A percentile compares a stretch with the other conserved stretches of the same genome.
phyloP scores from a whole-genome alignment of 306 rosid species.

The Cicer cuneatum region DNA sequence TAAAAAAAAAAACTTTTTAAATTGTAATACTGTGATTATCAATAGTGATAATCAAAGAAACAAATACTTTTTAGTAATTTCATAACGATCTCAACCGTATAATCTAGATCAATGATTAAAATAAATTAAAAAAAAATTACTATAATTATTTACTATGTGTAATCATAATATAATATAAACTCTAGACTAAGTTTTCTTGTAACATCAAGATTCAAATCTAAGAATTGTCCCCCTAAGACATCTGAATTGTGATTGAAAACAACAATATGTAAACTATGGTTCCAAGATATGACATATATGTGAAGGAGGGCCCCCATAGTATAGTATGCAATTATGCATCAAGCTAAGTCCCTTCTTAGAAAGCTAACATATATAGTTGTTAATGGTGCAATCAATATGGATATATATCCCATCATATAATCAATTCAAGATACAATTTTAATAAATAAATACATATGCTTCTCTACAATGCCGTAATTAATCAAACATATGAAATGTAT shows the following conservation, averaged over 20 bases:
- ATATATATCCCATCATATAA: constrained; percentile 38
- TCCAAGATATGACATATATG: neutral
- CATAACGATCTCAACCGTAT: too few relatives aligned
- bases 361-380: constrained; percentile 25
- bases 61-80: too few relatives aligned
- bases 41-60: too few relatives aligned
- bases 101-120: too few relatives aligned
- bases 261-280: neutral
- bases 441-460: neutral
- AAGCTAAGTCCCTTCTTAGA: constrained; percentile 22
- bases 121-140: too few relatives aligned
- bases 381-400: constrained; percentile 27
- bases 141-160: too few relatives aligned
- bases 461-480: constrained; percentile 4
- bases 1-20: too few relatives aligned
- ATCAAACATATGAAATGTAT: neutral
- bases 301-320: constrained; percentile 5
- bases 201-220: neutral
- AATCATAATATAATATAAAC: too few relatives aligned
- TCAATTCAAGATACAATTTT: neutral
- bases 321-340: constrained; percentile 10
- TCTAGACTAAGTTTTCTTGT: neutral
- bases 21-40: neutral
- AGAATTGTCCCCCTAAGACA: constrained; percentile 1
- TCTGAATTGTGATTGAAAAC: constrained; percentile 1